Base-by-base conservation (phyloP, 2,329 filamentous ascomycete genomes). In the Epichloe brachyelytri region DNA sequence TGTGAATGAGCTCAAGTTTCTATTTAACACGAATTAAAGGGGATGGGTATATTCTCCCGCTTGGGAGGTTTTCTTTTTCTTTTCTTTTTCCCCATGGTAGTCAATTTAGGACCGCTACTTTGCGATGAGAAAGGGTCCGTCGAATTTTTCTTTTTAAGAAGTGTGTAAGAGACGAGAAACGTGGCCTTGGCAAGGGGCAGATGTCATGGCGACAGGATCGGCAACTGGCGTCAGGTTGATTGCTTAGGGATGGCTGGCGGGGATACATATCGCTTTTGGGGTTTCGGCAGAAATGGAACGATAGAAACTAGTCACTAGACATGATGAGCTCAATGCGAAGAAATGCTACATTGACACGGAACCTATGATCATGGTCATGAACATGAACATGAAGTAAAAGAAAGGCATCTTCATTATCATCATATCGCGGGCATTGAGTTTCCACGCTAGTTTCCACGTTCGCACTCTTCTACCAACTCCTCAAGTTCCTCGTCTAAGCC, bases 1-100 rank as follows among this genome's bases (percentile, higher is more conserved):
- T 50, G 69, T 76, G 2, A 71, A 72, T 36, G 86, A 94, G 59
- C 73, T 94, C 44, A 78, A 75, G 40, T 89, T 79, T 59, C 71
- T 94, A 53, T 88, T 91, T 54, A 66, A 64, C 49, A 48, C 55
- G 19, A 51, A 7, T 2, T 48, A 38, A 49, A 30, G 53, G 8
- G 39, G 46, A 33, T 33, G 10, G n/a, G 3, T 14, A 5, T 4
- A 4, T 30, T 30, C 10, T 30, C 8, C 26, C 26, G 1, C 26
- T 30, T 11, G 1, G 26, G 30, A 30, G 3, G 26, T 3, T 1
- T 30, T 30, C 0, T 2, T 30, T 30, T 30, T 3, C 3, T 20
- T 20, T 26, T 26, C 7, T 22, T 6, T 2, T 6, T 22, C 3
- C 26, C 26, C 3, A 30, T 8, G 26, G 26, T 30, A 30, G 26